Evolutionary conservation across 2,329 filamentous ascomycete species (phyloP).

Genomic region (Hymenoscyphus scutula): DNA sequence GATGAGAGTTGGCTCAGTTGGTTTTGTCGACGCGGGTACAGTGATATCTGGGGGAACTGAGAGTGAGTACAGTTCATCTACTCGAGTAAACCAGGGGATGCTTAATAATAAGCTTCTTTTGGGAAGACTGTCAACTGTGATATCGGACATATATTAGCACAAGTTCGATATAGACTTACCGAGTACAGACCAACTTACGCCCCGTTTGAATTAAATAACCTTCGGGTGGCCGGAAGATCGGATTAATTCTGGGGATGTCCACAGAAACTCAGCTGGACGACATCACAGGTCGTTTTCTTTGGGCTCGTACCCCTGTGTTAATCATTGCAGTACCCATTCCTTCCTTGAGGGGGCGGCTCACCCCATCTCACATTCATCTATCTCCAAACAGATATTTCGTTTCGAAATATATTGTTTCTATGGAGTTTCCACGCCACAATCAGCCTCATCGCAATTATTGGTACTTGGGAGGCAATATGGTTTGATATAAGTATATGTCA

Average conservation of each 20-base stretch:
- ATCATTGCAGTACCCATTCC: neutral
- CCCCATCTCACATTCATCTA: constrained; percentile 6
- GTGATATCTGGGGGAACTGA: too few species aligned
- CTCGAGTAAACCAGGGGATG: too few species aligned
- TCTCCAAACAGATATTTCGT: neutral
- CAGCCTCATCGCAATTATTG: neutral
- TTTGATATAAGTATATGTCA: constrained; percentile 3
- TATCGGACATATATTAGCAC: neutral
- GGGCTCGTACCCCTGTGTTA: too few species aligned
- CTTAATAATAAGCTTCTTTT: too few species aligned
- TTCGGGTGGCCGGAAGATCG: neutral
- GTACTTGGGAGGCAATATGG: neutral
- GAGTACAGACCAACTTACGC: neutral
- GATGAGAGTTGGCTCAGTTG: neutral
- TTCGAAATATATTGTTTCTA: constrained; percentile 12
- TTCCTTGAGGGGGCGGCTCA: neutral
- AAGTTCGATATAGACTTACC: neutral
- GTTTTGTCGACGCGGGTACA: neutral
- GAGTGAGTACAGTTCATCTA: too few species aligned
- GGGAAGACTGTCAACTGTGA: too few species aligned
- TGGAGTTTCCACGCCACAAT: neutral
- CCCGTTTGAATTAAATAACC: neutral
- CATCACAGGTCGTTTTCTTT: neutral
- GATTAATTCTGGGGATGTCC: neutral
- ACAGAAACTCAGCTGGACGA: neutral